Conservation (phyloP, 2,329 filamentous ascomycete genomes). For the Ophiostoma quercus region DNA sequence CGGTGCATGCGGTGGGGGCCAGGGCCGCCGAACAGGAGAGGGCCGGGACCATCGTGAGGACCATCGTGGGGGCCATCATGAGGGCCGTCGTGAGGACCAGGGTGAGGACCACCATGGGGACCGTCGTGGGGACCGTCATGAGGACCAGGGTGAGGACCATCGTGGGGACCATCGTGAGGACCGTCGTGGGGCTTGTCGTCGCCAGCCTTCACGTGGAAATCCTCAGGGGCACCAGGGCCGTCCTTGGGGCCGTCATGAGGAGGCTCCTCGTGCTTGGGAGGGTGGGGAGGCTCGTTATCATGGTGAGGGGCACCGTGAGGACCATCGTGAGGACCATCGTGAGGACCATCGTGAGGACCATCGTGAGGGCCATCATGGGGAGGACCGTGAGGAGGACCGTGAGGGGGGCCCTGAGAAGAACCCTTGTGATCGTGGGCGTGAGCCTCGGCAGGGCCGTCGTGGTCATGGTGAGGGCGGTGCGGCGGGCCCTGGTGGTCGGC, state of each 20-base stretch:
- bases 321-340: not conserved
- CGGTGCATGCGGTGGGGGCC: not conserved
- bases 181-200: not conserved
- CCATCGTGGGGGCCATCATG: not conserved
- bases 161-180: not conserved
- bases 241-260: slow-evolving; percentile 11
- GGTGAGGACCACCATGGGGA: not conserved
- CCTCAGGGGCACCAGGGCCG: slow-evolving; percentile 1
- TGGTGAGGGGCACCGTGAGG: not conserved
- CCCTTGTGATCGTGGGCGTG: not conserved
- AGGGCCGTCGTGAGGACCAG: not conserved
- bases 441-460: not conserved
- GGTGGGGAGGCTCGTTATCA: not conserved
- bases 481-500: not conserved
- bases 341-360: not conserved
- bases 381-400: not conserved
- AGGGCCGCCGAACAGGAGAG: not conserved
- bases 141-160: not conserved
- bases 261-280: not conserved
- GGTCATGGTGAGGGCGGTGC: not conserved
- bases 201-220: not conserved
- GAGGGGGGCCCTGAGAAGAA: not conserved
- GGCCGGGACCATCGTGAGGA: not conserved
- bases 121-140: not conserved
- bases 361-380: not conserved